These are phyloP conservation scores for Didymella arachidicola DNA, from an alignment of 2,329 filamentous ascomycete species.

Conservation along the genomic window DNA sequence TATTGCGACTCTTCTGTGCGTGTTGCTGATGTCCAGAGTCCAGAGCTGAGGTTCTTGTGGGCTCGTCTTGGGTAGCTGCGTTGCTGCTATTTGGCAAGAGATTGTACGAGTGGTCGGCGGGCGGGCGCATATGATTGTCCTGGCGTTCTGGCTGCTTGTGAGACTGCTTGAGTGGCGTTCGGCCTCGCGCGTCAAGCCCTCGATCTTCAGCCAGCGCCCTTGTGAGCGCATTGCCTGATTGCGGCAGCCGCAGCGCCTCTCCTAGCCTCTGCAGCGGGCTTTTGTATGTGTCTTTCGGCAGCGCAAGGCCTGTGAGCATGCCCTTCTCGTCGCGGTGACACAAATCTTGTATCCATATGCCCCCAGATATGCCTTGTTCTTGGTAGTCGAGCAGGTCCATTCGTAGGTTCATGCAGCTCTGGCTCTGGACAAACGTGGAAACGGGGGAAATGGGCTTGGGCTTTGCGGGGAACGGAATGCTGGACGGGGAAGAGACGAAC, in stretches of 20 bases:
- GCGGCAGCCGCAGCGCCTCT: conserved; percentile 36
- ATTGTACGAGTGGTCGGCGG: conserved; percentile 47
- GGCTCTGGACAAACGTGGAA: conserved; percentile 54
- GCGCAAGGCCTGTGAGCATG: conserved; percentile 27
- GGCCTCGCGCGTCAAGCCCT: conserved; percentile 1
- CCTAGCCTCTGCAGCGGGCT: conserved; percentile 45
- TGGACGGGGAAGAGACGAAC: conserved; percentile 63
- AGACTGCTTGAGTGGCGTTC: background rate
- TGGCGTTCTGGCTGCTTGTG: conserved; percentile 6
- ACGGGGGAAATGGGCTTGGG: conserved; percentile 53
- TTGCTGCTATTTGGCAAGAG: conserved; percentile 27
- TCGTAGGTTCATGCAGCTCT: conserved; percentile 49
- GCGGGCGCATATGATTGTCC: conserved; percentile 36
- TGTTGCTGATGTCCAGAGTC: conserved; percentile 22
- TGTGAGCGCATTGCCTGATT: conserved; percentile 22
- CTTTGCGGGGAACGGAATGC: conserved; percentile 42
- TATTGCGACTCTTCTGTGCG: conserved; percentile 13
- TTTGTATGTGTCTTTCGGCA: conserved; percentile 39
- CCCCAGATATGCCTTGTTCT: conserved; percentile 20
- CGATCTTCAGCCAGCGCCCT: conserved; percentile 10
- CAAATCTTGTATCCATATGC: conserved; percentile 21
- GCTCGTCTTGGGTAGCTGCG: conserved; percentile 12
- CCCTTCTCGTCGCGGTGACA: conserved; percentile 15
- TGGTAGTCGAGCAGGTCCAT: conserved; percentile 26
- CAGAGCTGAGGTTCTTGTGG: conserved; percentile 18